Conservation (phyloP, 2,329 filamentous ascomycete species). For the Mollisia scopiformis region DNA sequence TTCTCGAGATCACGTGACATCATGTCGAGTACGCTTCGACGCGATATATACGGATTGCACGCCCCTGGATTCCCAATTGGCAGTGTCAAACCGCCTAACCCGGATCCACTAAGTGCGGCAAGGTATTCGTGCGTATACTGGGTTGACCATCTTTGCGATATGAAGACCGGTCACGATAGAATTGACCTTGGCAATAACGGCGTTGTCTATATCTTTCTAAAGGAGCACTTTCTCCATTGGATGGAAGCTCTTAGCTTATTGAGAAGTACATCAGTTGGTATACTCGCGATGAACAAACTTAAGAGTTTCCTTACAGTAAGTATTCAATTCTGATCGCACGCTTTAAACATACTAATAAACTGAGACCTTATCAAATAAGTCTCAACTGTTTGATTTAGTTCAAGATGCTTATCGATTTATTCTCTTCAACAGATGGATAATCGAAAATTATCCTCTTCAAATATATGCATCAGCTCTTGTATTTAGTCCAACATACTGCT, state of each 20-base stretch:
- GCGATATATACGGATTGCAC: conserved; percentile 41
- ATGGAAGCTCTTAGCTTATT: conserved; percentile 29
- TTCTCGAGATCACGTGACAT: conserved; percentile 39
- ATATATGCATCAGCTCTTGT: not conserved
- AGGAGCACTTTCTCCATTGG: conserved; percentile 12
- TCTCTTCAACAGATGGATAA: not conserved
- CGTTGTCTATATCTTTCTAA: conserved; percentile 11
- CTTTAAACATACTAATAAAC: too few relatives aligned
- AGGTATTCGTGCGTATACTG: conserved; percentile 38
- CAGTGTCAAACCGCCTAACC: conserved; percentile 24
- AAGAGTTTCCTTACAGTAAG: too few relatives aligned
- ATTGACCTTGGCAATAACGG: conserved; percentile 10
- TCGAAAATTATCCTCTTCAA: not conserved
- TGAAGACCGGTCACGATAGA: conserved; percentile 9
- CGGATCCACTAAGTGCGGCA: conserved; percentile 32
- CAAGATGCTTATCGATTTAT: not conserved
- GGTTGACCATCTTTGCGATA: conserved; percentile 37
- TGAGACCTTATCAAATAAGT: too few relatives aligned
- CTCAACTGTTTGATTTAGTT: not conserved
- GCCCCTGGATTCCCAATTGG: conserved; percentile 29
- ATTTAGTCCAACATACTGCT: not conserved
- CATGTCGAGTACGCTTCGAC: conserved; percentile 35
- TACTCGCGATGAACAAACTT: too few relatives aligned
- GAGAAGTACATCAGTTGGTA: conserved; percentile 19
- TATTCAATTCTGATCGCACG: too few relatives aligned